These are phyloP conservation scores for Jackrogersella multiformis DNA, from an alignment of 495 filamentous ascomycete genomes.

Conservation along the genomic window DNA sequence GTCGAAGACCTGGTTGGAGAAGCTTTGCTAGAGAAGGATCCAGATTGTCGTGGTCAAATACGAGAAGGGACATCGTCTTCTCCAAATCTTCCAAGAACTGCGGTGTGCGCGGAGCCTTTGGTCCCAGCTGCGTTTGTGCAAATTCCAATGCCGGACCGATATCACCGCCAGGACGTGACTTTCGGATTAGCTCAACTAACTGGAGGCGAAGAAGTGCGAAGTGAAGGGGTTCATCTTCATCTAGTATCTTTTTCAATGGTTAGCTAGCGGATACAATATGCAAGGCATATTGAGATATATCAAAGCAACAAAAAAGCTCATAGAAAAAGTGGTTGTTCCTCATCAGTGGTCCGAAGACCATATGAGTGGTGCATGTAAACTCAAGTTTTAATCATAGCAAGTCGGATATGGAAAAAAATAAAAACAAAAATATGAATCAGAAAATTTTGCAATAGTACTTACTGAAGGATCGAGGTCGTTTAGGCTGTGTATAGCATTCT, in stretches of 20 bases:
- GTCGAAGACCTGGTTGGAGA: slow-evolving; percentile 81
- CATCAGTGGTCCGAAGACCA: slow-evolving; percentile 84
- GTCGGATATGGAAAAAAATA: slow-evolving; percentile 18
- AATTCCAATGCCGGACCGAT: slow-evolving; percentile 86
- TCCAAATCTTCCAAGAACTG: slow-evolving; percentile 90
- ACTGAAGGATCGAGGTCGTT: slow-evolving; percentile 94
- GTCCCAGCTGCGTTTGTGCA: slow-evolving; percentile 85
- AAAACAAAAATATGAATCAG: too few species aligned
- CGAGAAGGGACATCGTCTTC: slow-evolving; percentile 88
- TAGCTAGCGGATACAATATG: slow-evolving; percentile 40
- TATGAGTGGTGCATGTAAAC: slow-evolving; percentile 99
- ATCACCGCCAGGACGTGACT: slow-evolving; percentile 66
- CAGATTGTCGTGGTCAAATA: slow-evolving; percentile 79
- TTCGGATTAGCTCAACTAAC: slow-evolving; percentile 90
- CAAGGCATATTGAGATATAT: background rate
- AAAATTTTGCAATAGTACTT: slow-evolving; percentile 57
- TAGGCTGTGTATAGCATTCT: slow-evolving; percentile 82
- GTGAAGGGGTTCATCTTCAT: slow-evolving; percentile 83
- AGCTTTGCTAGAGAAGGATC: slow-evolving; percentile 77
- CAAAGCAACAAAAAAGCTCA: slow-evolving; percentile 63
- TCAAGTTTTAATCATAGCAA: slow-evolving; percentile 89
- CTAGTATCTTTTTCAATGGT: slow-evolving; percentile 73
- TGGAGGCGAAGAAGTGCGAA: slow-evolving; percentile 92
- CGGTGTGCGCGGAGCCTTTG: slow-evolving; percentile 81
- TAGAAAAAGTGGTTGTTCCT: slow-evolving; percentile 93